Conservation (phyloP, 257 asterid species). For the Striga asiatica region DNA sequence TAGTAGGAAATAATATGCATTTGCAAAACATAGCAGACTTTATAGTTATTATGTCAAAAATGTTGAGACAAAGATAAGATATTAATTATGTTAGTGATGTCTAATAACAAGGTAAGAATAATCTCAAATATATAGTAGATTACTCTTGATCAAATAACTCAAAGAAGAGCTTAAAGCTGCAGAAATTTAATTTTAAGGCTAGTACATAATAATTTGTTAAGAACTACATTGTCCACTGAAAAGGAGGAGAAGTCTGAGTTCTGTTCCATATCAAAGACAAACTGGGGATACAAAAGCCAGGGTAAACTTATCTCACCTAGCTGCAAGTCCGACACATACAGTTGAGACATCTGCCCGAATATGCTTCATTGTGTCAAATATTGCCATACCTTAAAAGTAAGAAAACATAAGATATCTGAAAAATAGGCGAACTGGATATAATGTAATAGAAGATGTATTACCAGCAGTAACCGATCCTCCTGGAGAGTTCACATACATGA, state of each 20-base stretch:
- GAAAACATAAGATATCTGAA: slow-evolving; percentile 10
- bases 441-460: slow-evolving; percentile 15
- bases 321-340: slow-evolving; percentile 84
- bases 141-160: background rate
- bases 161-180: background rate
- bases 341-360: slow-evolving; percentile 85
- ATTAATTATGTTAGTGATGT: background rate
- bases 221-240: background rate
- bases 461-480: slow-evolving; percentile 96
- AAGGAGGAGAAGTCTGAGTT: background rate
- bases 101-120: background rate
- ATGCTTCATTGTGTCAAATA: slow-evolving; percentile 81
- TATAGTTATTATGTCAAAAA: background rate
- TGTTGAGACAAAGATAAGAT: background rate
- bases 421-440: background rate
- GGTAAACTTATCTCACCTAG: slow-evolving; percentile 39
- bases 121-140: background rate
- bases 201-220: background rate
- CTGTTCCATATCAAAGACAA: background rate
- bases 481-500: slow-evolving; percentile 83
- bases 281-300: slow-evolving; percentile 9
- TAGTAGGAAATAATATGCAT: background rate
- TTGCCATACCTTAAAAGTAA: slow-evolving; percentile 56
- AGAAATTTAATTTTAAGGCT: background rate
- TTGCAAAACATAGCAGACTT: background rate